Percentiles rank a stretch among this genome's conserved stretches.
phyloP scores from a whole-genome alignment of 495 filamentous ascomycete species.

The Xylaria telfairii region DNA sequence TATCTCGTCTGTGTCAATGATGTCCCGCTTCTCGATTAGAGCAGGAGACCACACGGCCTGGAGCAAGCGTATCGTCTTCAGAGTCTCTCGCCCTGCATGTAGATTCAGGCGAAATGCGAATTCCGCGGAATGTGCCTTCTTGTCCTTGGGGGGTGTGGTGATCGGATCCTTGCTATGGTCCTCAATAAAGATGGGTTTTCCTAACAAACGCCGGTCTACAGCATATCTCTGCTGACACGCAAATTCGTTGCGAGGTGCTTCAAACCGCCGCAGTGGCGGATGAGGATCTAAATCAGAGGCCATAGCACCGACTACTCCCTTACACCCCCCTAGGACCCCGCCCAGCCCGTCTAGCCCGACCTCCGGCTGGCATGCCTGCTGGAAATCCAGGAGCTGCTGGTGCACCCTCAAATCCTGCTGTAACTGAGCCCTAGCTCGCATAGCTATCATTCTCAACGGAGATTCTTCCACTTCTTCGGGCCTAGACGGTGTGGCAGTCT shows the following conservation, averaged over 20 bases:
- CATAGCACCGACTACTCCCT: background rate
- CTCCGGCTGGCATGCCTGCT: no score
- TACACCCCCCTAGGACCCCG: background rate
- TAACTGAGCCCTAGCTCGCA: background rate
- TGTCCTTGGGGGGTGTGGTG: background rate
- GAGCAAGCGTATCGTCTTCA: constrained; percentile 6
- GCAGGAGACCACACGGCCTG: background rate
- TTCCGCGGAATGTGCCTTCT: background rate
- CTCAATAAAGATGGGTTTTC: background rate
- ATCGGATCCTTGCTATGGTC: background rate
- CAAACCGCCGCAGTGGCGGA: background rate
- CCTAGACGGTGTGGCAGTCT: background rate
- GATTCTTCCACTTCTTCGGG: background rate
- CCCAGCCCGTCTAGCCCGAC: background rate
- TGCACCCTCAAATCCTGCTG: background rate
- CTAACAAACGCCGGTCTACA: background rate
- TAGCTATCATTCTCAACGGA: background rate
- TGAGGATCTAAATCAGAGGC: background rate
- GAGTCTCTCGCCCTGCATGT: background rate
- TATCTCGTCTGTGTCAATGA: background rate
- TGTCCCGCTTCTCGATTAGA: background rate
- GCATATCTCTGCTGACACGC: background rate
- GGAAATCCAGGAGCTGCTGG: background rate
- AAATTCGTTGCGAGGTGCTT: background rate
- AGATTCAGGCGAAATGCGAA: background rate